A percentile compares a stretch with the other conserved stretches of the same genome.
Evolutionary conservation across 164 flowering plant genomes (phyloP).

Genomic region (Magnolia sinica): DNA sequence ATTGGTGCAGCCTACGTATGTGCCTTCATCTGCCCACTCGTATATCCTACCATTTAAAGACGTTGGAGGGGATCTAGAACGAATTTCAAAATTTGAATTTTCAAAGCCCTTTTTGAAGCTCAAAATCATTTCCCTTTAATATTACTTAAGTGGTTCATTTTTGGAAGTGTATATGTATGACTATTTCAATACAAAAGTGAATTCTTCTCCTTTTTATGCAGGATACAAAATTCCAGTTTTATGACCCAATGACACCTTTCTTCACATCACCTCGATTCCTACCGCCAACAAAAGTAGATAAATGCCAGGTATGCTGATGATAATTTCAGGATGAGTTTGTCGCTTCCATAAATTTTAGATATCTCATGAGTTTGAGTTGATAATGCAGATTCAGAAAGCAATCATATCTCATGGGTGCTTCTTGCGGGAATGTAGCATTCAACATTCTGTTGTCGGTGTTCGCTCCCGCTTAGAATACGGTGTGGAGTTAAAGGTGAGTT

Average conservation of each 20-base stretch:
- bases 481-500: constrained; percentile 65
- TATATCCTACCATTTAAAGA: no score
- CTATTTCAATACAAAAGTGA: not conserved
- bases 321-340: not conserved
- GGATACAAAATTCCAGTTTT: constrained; percentile 79
- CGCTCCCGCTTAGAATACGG: constrained; percentile 87
- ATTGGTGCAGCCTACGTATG: no score
- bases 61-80: no score
- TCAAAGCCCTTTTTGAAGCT: no score
- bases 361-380: constrained; percentile 16
- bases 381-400: constrained; percentile 71
- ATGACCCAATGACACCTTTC: constrained; percentile 90
- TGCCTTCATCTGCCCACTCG: no score
- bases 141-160: no score
- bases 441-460: constrained; percentile 81
- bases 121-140: no score
- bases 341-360: not conserved
- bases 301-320: constrained; percentile 63
- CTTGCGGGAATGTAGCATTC: constrained; percentile 74
- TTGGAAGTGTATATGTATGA: not conserved
- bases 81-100: no score
- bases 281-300: constrained; percentile 90
- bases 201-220: constrained; percentile 25
- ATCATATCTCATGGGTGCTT: constrained; percentile 97
- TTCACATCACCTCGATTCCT: constrained; percentile 88